Conservation (phyloP, 768 basidiomycete genomes). For the Pleurotus citrinopileatus region DNA sequence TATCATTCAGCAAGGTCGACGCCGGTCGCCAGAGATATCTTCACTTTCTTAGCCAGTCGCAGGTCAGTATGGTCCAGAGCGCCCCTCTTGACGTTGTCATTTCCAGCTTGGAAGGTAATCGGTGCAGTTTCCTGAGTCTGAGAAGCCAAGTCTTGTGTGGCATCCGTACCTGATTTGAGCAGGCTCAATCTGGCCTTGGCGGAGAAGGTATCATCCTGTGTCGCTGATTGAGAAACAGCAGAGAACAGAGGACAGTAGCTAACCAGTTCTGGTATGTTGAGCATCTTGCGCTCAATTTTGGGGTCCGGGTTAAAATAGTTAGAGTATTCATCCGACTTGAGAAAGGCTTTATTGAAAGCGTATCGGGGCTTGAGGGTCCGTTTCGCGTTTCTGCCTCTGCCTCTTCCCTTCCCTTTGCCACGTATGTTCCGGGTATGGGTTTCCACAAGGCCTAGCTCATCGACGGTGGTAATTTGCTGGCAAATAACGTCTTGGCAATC, state of each 20-base stretch:
- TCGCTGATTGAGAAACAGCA: conserved; percentile 27
- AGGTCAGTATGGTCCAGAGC: conserved; percentile 33
- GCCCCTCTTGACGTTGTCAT: conserved; percentile 19
- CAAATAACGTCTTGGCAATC: conserved; percentile 59
- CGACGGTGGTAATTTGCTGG: conserved; percentile 43
- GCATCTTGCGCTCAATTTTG: conserved; percentile 54
- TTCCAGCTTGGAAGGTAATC: background rate
- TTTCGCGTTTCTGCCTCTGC: conserved; percentile 39
- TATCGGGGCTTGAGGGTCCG: conserved; percentile 57
- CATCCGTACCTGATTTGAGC: background rate
- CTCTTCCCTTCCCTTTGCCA: conserved; percentile 26
- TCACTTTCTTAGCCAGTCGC: conserved; percentile 57
- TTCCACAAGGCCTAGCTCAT: conserved; percentile 48
- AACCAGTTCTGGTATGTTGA: conserved; percentile 62
- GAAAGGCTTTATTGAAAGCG: conserved; percentile 49
- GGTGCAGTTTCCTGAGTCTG: conserved; percentile 15
- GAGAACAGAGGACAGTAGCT: conserved; percentile 16
- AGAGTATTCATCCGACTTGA: conserved; percentile 44
- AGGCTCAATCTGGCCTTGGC: background rate
- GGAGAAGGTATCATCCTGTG: conserved; percentile 29
- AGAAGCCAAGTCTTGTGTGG: background rate
- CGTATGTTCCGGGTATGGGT: conserved; percentile 29
- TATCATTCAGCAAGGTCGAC: conserved; percentile 73
- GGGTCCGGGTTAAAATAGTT: conserved; percentile 70
- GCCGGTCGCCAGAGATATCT: conserved; percentile 66